Conservation (phyloP, 1,284 basidiomycete species). For the Leccinum idahoense region DNA sequence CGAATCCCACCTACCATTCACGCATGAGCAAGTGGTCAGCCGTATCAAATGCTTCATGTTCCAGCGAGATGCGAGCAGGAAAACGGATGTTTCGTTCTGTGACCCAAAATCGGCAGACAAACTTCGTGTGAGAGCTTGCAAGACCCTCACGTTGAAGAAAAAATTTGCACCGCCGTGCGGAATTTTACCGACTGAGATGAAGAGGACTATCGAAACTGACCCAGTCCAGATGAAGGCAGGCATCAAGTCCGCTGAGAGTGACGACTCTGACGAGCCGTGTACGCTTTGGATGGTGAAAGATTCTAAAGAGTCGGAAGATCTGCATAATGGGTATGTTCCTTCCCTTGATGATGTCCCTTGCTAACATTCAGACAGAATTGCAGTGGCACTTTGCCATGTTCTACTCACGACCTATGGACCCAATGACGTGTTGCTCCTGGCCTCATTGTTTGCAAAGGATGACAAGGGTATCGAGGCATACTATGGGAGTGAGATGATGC, state of each 20-base stretch:
- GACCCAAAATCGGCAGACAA: background rate
- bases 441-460: constrained; percentile 14
- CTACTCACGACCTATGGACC: constrained; percentile 18
- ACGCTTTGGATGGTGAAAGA: constrained; percentile 12
- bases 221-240: constrained; percentile 5
- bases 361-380: constrained; percentile 13
- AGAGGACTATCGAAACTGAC: background rate
- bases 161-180: constrained; percentile 12
- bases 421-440: constrained; percentile 18
- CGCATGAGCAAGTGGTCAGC: constrained; percentile 8
- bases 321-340: constrained; percentile 10
- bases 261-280: background rate
- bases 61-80: constrained; percentile 9
- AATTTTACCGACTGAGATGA: background rate
- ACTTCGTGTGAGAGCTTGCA: constrained; percentile 10
- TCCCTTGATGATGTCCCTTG: background rate
- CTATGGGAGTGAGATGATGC: background rate
- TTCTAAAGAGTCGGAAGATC: background rate
- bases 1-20: background rate
- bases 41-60: constrained; percentile 12
- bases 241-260: constrained; percentile 1
- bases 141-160: constrained; percentile 11
- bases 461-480: constrained; percentile 6
- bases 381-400: constrained; percentile 18
- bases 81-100: constrained; percentile 1